phyloP scores from a whole-genome alignment of 352 stramenopile genomes.

The Aphanomyces invadans region DNA sequence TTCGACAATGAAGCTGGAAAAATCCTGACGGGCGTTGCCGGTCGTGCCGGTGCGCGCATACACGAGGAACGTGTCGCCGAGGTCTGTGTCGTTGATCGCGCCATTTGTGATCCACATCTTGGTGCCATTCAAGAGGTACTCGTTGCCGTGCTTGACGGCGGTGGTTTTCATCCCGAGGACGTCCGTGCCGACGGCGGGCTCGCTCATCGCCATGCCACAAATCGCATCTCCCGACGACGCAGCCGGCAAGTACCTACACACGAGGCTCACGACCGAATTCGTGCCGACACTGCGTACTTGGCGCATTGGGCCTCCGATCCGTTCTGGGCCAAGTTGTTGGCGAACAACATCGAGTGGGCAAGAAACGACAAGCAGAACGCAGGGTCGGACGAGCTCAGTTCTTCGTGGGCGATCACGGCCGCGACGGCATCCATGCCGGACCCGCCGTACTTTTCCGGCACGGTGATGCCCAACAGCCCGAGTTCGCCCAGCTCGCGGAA shows the following conservation, averaged over 20 bases:
- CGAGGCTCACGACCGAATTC: too few relatives aligned
- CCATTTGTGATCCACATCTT: slow-evolving; percentile 99
- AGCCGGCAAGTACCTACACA: slow-evolving; percentile 67
- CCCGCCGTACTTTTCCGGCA: slow-evolving; percentile 92
- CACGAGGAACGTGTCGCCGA: slow-evolving; percentile 97
- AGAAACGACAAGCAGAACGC: slow-evolving; percentile 98
- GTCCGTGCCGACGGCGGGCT: slow-evolving; percentile 93
- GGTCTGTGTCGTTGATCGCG: slow-evolving; percentile 89
- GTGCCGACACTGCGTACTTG: slow-evolving; percentile 55
- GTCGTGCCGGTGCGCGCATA: slow-evolving; percentile 93
- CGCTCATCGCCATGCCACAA: slow-evolving; percentile 98
- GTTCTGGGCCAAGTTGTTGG: slow-evolving; percentile 90
- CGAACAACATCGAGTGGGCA: slow-evolving; percentile 90
- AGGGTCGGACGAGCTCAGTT: slow-evolving; percentile 95
- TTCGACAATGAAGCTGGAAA: slow-evolving; percentile 97
- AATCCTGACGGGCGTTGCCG: slow-evolving; percentile 78
- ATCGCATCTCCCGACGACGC: slow-evolving; percentile 92
- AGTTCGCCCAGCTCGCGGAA: slow-evolving; percentile 94
- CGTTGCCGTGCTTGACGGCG: slow-evolving; percentile 80
- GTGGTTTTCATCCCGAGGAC: slow-evolving; percentile 95
- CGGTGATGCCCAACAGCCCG: slow-evolving; percentile 94
- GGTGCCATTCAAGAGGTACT: slow-evolving; percentile 86
- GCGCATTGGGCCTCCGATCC: slow-evolving; percentile 79
- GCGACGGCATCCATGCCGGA: slow-evolving; percentile 93
- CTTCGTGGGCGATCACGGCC: slow-evolving; percentile 92